These are phyloP conservation scores for Hondaea fermentalgiana DNA, from an alignment of 108 stramenopile species.

Conservation along the genomic window DNA sequence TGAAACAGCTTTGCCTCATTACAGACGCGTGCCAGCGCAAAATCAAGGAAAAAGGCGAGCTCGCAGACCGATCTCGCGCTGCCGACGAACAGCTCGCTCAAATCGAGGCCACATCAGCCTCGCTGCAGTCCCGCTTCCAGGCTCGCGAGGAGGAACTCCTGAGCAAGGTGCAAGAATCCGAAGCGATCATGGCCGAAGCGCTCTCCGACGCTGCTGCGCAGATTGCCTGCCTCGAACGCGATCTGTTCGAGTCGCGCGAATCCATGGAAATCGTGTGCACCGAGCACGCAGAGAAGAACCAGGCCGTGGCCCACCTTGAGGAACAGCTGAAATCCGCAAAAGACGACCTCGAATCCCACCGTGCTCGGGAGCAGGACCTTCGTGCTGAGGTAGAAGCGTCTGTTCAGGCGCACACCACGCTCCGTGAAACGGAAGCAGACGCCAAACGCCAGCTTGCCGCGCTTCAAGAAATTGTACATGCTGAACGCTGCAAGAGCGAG, in stretches of 20 bases:
- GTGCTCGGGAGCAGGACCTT: too few relatives aligned
- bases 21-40: not conserved
- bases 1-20: not conserved
- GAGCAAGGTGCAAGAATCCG: too few relatives aligned
- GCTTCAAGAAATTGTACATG: too few relatives aligned
- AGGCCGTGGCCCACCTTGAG: not conserved
- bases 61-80: not conserved
- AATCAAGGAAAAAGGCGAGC: not conserved
- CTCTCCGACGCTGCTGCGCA: too few relatives aligned
- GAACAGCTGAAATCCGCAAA: not conserved
- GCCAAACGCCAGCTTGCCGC: too few relatives aligned
- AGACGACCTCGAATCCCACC: too few relatives aligned
- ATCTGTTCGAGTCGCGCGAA: not conserved
- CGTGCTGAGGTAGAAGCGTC: too few relatives aligned
- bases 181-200: too few relatives aligned
- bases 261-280: not conserved
- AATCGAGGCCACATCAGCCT: not conserved
- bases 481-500: too few relatives aligned
- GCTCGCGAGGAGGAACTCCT: not conserved
- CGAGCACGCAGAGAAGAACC: not conserved
- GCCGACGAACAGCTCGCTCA: not conserved
- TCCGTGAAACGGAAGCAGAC: too few relatives aligned
- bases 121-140: not conserved
- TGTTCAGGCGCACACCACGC: too few relatives aligned
- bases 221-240: too few relatives aligned